Evolutionary conservation across 148 eudicot genomes (phyloP), one percentile per base, ranked within the genome.

Genomic region (Camellia sinensis): DNA sequence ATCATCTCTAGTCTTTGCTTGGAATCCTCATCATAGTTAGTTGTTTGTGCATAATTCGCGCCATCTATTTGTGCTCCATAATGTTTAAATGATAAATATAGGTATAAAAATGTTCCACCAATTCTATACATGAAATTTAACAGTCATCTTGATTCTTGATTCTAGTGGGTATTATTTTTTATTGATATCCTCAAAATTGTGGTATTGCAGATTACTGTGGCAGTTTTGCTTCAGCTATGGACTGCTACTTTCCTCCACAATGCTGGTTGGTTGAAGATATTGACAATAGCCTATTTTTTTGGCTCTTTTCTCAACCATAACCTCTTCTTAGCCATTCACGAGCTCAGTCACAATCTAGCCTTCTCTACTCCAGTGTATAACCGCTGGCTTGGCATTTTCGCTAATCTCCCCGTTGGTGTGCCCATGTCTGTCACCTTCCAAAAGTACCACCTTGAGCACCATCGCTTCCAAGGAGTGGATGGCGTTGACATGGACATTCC

Each of bases 341-440:
- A 95, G 85, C 94, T 95, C 29, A 90, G 96, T 75, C 98, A 95
- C 89, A 95, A 95, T 86, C 94, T 95, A 13, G 98, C 98, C 80
- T 95, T 95, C 90, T 88, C 89, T 22, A 91, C 91, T 12, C 98
- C 98, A 13, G 83, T 88, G 63, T 85, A 93, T 90, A 95, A 95
- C 82, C 93, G 93, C 0, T 93, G 96, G 90, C 97, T 95, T 12
- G 97, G 98, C 14, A 95, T 95, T 48, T 92, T 95, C 2, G 98
- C 98, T 10, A 95, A 95, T 86, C 96, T 95, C 37, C 98, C 98
- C 61, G 87, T 95, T 12, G 97, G 98, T 13, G 97, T 95, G 17
- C 98, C 98, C 45, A 91, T 95, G 97, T 93, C 98, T 3, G 84
- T 95, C 82, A 95, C 98, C 71, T 95, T 95, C 93, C 98, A 95